These are phyloP conservation scores for Penicillium malachiteum DNA, from an alignment of 495 filamentous ascomycete species.

Conservation along the genomic window DNA sequence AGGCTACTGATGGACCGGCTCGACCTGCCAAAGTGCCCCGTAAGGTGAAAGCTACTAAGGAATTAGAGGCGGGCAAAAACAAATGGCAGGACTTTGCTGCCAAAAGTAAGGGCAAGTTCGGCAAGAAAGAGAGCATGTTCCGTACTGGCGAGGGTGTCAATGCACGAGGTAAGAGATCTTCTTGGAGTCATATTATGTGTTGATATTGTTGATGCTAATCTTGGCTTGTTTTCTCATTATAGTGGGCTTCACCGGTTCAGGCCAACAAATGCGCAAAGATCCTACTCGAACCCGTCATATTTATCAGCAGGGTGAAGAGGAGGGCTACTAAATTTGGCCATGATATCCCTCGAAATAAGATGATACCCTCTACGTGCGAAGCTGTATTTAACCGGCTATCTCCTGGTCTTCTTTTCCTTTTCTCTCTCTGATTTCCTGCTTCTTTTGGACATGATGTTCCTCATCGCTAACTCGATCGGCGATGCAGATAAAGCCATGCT, in stretches of 20 bases:
- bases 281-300: constrained; percentile 78
- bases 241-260: constrained; percentile 97
- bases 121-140: constrained; percentile 97
- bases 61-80: constrained; percentile 83
- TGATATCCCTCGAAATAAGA: constrained; percentile 1
- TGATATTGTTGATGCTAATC: constrained; percentile 1
- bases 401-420: constrained; percentile 11
- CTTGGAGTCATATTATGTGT: background rate
- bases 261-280: constrained; percentile 92
- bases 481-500: constrained; percentile 29
- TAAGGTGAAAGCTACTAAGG: constrained; percentile 87
- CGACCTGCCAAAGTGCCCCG: constrained; percentile 65
- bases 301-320: constrained; percentile 78
- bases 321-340: constrained; percentile 44
- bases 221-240: constrained; percentile 6
- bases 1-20: constrained; percentile 63
- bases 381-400: constrained; percentile 10
- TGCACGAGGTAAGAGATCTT: constrained; percentile 66
- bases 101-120: constrained; percentile 79
- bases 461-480: constrained; percentile 37
- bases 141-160: constrained; percentile 82
- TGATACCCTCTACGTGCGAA: constrained; percentile 2
- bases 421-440: constrained; percentile 9
- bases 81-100: constrained; percentile 91
- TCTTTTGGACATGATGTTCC: constrained; percentile 19